Evolutionary conservation across 129 eudicot species (phyloP), one percentile per base, ranked within the genome.

Genomic region (carrot (Daucus carota)): DNA sequence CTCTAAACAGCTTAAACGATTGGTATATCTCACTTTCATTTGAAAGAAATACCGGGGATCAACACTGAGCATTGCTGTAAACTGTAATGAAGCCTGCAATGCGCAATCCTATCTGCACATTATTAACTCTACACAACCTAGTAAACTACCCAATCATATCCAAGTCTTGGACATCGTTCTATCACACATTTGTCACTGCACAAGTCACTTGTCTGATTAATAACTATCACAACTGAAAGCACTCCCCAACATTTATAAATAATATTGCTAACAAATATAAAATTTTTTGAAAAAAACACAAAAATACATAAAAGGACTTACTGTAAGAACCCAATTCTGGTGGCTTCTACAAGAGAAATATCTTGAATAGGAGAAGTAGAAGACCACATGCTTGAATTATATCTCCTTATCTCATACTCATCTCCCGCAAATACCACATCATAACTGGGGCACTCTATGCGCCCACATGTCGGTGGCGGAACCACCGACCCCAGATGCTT

Each of bases 361-460:
- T 91, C 97, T 1, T 85, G 83, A 76, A 94, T 94, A 0, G 91
- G 88, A 44, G 90, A 47, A 68, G 98, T 89, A 6, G 98, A 88
- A 46, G 87, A 75, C 98, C 98, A 94, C 85, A 87, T 76, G 52
- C 87, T 82, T 22, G 96, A 87, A 82, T 91, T 86, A 36, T 94
- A 94, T 29, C 87, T 83, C 18, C 98, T 88, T 48, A 94, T 89
- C 76, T 94, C 97, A 59, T 79, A 94, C 41, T 83, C 98, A 68
- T 89, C 82, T 0, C 93, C 97, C 9, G 79, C 73, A 16, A 87
- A 74, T 52, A 89, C 76, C 17, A 93, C 83, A 72, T 91, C 92
- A 83, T 91, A 94, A 17, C 63, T 77, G 0, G 98, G 98, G 83
- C 98, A 94, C 83, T 94, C 98, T 38, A 94, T 94, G 13, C 97